Conservation (phyloP, 2,329 filamentous ascomycete species). For the Penicillium sp. region DNA sequence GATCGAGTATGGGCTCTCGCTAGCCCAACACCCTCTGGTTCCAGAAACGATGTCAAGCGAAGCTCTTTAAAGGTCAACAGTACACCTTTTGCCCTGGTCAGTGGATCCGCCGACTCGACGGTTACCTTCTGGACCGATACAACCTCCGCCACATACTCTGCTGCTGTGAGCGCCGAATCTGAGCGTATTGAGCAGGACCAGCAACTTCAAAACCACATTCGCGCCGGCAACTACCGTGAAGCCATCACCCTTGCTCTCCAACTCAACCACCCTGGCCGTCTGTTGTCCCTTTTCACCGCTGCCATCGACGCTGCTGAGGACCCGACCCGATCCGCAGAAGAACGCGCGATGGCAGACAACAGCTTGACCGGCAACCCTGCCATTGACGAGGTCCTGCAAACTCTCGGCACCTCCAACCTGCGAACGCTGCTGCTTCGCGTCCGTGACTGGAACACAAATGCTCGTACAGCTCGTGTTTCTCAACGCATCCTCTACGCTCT, state of each 20-base stretch:
- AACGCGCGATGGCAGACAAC: constrained; percentile 35
- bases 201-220: constrained; percentile 89
- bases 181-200: constrained; percentile 93
- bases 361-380: constrained; percentile 54
- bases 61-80: constrained; percentile 39
- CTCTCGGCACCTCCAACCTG: constrained; percentile 81
- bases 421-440: constrained; percentile 80
- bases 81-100: constrained; percentile 74
- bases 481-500: constrained; percentile 83
- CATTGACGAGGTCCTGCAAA: constrained; percentile 84
- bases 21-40: constrained; percentile 60
- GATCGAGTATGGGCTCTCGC: constrained; percentile 93
- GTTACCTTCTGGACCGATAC: constrained; percentile 97
- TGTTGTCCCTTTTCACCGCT: constrained; percentile 81
- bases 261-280: constrained; percentile 88
- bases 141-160: constrained; percentile 76
- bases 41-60: constrained; percentile 38
- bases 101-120: constrained; percentile 88
- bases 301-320: constrained; percentile 78
- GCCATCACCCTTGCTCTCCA: constrained; percentile 91
- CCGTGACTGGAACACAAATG: constrained; percentile 98
- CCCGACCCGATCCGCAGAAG: constrained; percentile 36
- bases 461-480: constrained; percentile 80
- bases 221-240: constrained; percentile 84
- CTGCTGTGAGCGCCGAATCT: constrained; percentile 74